These are phyloP conservation scores for sweet orange (Citrus sinensis) DNA, from an alignment of 345 rosid species.

Conservation along the genomic window DVS_A1.0 CM039161.1:7070001-7070500, in stretches of 20 bases:
- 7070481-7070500: background rate
- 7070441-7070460: conserved; percentile 33
- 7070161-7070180: background rate
- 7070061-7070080: no score
- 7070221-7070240: background rate
- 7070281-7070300: background rate
- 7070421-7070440: conserved; percentile 34
- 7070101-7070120: background rate
- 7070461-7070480: conserved; percentile 33
- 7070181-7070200: conserved; percentile 7
- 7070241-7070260: background rate
- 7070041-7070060: background rate
- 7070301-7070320: conserved; percentile 11
- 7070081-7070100: no score
- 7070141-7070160: background rate
- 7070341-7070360: background rate
- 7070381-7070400: background rate
- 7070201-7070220: background rate
- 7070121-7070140: conserved; percentile 21
- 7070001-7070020: background rate
- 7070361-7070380: background rate
- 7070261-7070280: background rate
- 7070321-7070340: background rate
- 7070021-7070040: background rate
- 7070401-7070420: background rate